These are phyloP conservation scores for Butyriboletus loyo DNA, from an alignment of 768 basidiomycete genomes.

Conservation along the genomic window DNA sequence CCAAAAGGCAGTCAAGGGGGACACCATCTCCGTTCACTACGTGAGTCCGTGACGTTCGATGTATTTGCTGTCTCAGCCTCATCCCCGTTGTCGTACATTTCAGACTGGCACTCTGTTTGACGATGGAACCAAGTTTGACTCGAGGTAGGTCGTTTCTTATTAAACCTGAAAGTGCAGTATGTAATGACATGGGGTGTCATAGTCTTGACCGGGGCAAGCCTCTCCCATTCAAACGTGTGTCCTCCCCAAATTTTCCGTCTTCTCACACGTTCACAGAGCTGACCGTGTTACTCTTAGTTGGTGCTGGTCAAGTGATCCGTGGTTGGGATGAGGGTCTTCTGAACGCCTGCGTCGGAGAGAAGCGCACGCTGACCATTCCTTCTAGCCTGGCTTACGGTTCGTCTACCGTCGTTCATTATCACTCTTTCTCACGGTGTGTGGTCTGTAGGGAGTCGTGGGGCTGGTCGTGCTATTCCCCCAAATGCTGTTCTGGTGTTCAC, in stretches of 20 bases:
- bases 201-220: conserved; percentile 74
- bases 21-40: conserved; percentile 73
- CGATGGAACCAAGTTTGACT: conserved; percentile 85
- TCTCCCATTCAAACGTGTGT: conserved; percentile 73
- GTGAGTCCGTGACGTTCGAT: conserved; percentile 39
- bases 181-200: neutral
- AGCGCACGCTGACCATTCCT: conserved; percentile 87
- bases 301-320: conserved; percentile 75
- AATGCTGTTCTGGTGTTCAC: conserved; percentile 82
- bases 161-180: neutral
- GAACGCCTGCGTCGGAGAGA: conserved; percentile 86
- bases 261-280: neutral
- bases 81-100: neutral
- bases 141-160: conserved; percentile 49
- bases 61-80: neutral
- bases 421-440: neutral
- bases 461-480: conserved; percentile 74
- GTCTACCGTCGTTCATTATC: conserved; percentile 25
- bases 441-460: conserved; percentile 63
- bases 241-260: neutral
- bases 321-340: conserved; percentile 83
- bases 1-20: conserved; percentile 55
- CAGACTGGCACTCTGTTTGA: conserved; percentile 73
- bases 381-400: conserved; percentile 76
- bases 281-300: conserved; percentile 46